Base-by-base conservation (phyloP, 2,329 filamentous ascomycete species). In the Colletotrichum musae region DNA sequence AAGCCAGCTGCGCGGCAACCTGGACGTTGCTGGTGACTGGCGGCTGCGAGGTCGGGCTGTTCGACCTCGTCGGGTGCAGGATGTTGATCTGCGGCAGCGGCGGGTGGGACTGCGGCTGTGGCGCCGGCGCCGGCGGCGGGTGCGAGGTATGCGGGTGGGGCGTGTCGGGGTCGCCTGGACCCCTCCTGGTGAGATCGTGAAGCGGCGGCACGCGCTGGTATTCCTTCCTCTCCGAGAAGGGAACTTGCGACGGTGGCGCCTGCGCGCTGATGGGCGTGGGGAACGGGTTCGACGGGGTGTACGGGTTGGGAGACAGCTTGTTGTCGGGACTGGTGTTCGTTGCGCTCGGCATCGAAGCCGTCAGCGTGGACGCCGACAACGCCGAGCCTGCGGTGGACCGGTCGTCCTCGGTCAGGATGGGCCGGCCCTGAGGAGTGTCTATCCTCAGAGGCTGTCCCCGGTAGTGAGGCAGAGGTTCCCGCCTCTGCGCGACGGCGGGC, bases 251-350 rank as follows among this genome's bases (percentile, higher is more conserved):
- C 16, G 81, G 77, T 64, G 82, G 82, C 18, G 80, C 79, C 68
- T 83, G 85, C 51, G 89, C 89, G 77, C 88, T 91, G 74, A 91
- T 84, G 10, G 89, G 89, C 16, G 89, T 92, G 32, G 88, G 88
- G 69, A 89, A 90, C 26, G 86, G 82, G 75, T 87, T 90, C 58
- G 83, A 84, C 5, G 86, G 82, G 36, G 84, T 83, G 74, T 85
- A 88, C 7, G 88, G 85, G 41, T 90, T 79, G 16, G 87, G 85
- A 4, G 89, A 89, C n/a, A 89, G 80, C 78, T 91, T 91, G 32
- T 26, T 88, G 70, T 91, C 89, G 1, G 89, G 87, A 72, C 88
- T 91, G 28, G 84, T 77, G 28, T 86, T 82, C 2, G 88, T 89
- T 61, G 87, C 86, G 75, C 88, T 90, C 13, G 86, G 84, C 50